These are phyloP conservation scores for Glutinoglossum americanum DNA, from an alignment of 495 filamentous ascomycete species.

Conservation along the genomic window DNA sequence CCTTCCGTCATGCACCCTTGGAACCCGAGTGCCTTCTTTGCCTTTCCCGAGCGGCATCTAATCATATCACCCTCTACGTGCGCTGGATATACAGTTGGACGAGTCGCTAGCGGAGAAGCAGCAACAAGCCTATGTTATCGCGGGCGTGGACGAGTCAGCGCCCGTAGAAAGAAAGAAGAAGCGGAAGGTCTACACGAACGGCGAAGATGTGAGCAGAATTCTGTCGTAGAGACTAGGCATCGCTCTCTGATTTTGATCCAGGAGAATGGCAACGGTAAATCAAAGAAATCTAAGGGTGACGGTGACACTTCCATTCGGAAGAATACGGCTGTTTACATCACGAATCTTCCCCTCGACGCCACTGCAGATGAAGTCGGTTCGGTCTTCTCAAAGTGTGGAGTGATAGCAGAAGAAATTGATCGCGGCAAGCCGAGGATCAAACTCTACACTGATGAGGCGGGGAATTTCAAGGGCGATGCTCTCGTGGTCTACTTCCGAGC, in stretches of 20 bases:
- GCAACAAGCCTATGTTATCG: constrained; percentile 48
- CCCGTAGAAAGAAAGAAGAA: constrained; percentile 42
- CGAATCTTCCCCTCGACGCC: constrained; percentile 57
- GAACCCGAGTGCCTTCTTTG: neutral
- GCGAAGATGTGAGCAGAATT: constrained; percentile 4
- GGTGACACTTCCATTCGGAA: constrained; percentile 31
- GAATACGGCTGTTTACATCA: constrained; percentile 84
- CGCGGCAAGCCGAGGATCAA: constrained; percentile 70
- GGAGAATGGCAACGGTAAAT: constrained; percentile 2
- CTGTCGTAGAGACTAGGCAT: neutral
- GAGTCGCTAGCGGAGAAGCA: constrained; percentile 63
- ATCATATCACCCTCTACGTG: neutral
- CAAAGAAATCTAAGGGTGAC: constrained; percentile 30
- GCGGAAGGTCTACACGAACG: constrained; percentile 29
- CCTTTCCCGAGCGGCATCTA: constrained; percentile 1
- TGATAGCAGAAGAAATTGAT: constrained; percentile 89
- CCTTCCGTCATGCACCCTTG: neutral
- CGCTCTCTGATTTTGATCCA: neutral
- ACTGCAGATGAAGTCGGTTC: constrained; percentile 59
- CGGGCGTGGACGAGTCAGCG: constrained; percentile 42
- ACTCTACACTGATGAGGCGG: constrained; percentile 66
- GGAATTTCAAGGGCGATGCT: constrained; percentile 80
- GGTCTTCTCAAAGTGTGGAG: constrained; percentile 71
- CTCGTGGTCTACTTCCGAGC: constrained; percentile 86
- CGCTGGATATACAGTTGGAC: constrained; percentile 34